Conservation (phyloP, 768 basidiomycete species). For the Tulasnella calospora region DNA sequence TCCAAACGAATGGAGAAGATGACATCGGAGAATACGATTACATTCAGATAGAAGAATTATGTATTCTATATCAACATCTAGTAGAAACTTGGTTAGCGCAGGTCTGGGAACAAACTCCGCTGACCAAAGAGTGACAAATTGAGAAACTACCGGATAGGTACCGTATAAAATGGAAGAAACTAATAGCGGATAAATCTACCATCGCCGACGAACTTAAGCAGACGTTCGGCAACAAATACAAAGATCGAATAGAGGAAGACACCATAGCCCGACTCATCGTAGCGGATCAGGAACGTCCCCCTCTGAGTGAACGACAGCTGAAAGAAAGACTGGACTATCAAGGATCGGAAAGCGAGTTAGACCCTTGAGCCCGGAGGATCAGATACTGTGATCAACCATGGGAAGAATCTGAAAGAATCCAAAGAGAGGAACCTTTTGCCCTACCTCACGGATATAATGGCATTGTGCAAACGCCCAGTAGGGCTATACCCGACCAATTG, state of each 20-base stretch:
- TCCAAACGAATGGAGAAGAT: neutral
- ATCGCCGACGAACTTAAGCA: neutral
- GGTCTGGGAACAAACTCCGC: neutral
- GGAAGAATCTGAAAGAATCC: neutral
- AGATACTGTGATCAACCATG: no score
- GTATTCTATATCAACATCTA: neutral
- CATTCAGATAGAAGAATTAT: neutral
- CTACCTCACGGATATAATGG: neutral
- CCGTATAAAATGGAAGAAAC: neutral
- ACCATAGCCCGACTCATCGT: neutral
- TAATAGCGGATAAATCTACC: neutral
- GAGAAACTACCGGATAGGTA: neutral
- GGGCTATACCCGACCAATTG: neutral
- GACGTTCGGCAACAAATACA: neutral
- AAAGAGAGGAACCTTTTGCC: neutral
- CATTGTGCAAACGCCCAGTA: neutral
- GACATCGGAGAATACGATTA: neutral
- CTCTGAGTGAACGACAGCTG: no score
- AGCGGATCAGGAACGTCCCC: neutral
- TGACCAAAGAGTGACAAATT: neutral
- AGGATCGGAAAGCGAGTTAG: neutral
- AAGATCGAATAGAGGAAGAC: neutral
- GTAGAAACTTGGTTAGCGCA: neutral
- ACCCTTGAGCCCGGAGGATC: neutral
- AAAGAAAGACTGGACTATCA: no score